Percentiles rank a stretch among this genome's conserved stretches.
These are phyloP conservation scores for Cercospora sesami DNA, from an alignment of 2,329 filamentous ascomycete species.

Conservation along the genomic window DNA sequence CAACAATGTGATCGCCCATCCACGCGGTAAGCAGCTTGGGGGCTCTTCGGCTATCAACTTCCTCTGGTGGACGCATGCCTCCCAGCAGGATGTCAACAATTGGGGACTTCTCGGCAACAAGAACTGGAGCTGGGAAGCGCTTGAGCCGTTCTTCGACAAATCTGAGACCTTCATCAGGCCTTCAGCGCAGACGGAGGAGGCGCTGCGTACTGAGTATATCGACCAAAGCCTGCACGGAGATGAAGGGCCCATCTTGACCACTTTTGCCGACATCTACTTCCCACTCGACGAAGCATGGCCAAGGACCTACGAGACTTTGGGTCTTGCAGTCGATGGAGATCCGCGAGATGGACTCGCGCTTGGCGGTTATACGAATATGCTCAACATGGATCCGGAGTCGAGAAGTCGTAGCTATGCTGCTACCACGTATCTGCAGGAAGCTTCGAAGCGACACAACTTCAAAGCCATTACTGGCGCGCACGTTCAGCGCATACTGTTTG, in stretches of 20 bases:
- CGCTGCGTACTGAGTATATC: slow-evolving; percentile 22
- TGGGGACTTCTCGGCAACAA: slow-evolving; percentile 37
- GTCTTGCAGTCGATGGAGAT: not conserved
- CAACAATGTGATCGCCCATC: slow-evolving; percentile 15
- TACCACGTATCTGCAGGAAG: slow-evolving; percentile 30
- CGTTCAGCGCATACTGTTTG: slow-evolving; percentile 49
- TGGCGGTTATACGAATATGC: slow-evolving; percentile 17
- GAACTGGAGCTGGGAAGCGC: slow-evolving; percentile 41
- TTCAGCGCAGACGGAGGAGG: slow-evolving; percentile 1
- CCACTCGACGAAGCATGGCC: slow-evolving; percentile 21
- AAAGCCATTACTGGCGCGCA: slow-evolving; percentile 43
- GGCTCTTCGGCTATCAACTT: slow-evolving; percentile 29
- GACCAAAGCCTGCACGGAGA: slow-evolving; percentile 37
- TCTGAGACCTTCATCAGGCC: slow-evolving; percentile 17
- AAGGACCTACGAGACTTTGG: slow-evolving; percentile 20
- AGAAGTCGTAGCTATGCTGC: slow-evolving; percentile 29
- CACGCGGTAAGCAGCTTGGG: slow-evolving; percentile 20
- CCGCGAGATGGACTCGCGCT: slow-evolving; percentile 10
- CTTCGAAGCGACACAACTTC: slow-evolving; percentile 32
- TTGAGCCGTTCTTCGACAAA: slow-evolving; percentile 21
- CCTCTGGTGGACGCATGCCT: slow-evolving; percentile 23
- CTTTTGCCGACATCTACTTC: slow-evolving; percentile 37
- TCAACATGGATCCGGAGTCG: slow-evolving; percentile 13
- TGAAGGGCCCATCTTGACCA: slow-evolving; percentile 37
- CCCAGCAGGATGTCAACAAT: slow-evolving; percentile 31